Evolutionary conservation across 208 protist species (phyloP), one percentile per base, ranked within the genome.

Genomic region (Phytomonas sp.): DNA sequence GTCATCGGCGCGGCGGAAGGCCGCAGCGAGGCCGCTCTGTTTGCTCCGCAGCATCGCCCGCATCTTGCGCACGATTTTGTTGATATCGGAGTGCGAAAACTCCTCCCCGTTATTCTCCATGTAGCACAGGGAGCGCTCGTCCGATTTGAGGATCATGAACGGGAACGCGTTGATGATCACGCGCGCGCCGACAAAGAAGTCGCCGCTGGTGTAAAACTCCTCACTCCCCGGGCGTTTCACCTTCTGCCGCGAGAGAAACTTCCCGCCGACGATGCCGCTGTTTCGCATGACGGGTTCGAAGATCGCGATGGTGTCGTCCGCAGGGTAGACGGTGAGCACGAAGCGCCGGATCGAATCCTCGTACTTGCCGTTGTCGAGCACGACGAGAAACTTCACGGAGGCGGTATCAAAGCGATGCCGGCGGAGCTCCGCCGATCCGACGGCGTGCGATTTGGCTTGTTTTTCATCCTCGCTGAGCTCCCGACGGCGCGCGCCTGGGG

Each of bases 221-320:
- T 34, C 63, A 9, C 40, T 51, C 40, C 89, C 80, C 1, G 84
- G 63, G 13, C 80, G 79, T 69, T 81, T 85, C 23, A 96, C 82
- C 34, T 81, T 77, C 68, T 90, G 81, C 9, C 96, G 85, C 78
- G 94, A 88, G 30, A 98, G 78, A 66, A 98, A 98, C 80, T 96
- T 97, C 37, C 96, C 96, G 20, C 94, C 96, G 30, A 97, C 82
- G 74, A 97, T 92, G 71, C 96, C 96, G 64, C 89, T 97, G 86
- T 98, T 98, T 40, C 95, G 90, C 59, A 88, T 77, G 15, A 92
- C 80, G 6, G 92, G 90, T 72, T 97, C 93, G 70, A 89, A 97
- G 64, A 97, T 96, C 60, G 87, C 76, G 36, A 99, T 60, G 51
- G 92, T 97, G 83, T 98, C 91, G 81, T 99, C 96, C 1, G 88